Percentiles rank a stretch among this genome's conserved stretches.
These are phyloP conservation scores for Cryptococcus amylolentus DNA, from an alignment of 1,284 basidiomycete genomes.

Conservation along the genomic window DNA sequence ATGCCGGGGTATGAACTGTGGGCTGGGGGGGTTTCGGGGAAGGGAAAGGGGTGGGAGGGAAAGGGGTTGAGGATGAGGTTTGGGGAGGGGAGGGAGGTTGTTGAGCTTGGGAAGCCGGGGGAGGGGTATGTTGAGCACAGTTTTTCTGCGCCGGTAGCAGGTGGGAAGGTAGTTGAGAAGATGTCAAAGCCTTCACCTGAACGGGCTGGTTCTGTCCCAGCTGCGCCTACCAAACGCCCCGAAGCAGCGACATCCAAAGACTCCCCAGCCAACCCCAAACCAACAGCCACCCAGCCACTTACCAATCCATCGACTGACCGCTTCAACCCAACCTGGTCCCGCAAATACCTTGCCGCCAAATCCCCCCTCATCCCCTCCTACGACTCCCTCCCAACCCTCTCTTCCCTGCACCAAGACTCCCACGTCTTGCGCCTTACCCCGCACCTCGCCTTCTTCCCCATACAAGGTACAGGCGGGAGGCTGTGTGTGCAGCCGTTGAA, in stretches of 20 bases:
- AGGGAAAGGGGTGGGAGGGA: constrained; percentile 27
- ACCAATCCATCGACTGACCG: constrained; percentile 6
- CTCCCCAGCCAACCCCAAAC: background rate
- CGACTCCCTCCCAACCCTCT: constrained; percentile 48
- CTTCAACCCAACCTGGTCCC: constrained; percentile 48
- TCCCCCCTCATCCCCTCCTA: constrained; percentile 51
- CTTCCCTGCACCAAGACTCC: constrained; percentile 48
- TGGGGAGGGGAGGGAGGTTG: constrained; percentile 36
- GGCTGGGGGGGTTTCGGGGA: constrained; percentile 20
- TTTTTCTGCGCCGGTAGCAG: background rate
- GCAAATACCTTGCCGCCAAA: constrained; percentile 51
- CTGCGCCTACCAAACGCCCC: background rate
- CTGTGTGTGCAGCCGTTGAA: constrained; percentile 47
- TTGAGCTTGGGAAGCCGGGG: constrained; percentile 13
- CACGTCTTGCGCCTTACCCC: constrained; percentile 42
- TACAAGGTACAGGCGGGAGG: constrained; percentile 52
- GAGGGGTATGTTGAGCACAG: background rate
- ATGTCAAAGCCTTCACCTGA: background rate
- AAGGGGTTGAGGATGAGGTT: constrained; percentile 29
- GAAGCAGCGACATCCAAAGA: background rate
- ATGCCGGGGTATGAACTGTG: constrained; percentile 42
- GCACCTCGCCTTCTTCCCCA: constrained; percentile 48
- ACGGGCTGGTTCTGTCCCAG: background rate
- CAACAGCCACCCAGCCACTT: background rate
- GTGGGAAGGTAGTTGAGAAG: background rate